Evolutionary conservation across 441 rosid genomes (phyloP), one percentile per base, ranked within the genome.

Genomic region (Gossypium gossypioides): DNA sequence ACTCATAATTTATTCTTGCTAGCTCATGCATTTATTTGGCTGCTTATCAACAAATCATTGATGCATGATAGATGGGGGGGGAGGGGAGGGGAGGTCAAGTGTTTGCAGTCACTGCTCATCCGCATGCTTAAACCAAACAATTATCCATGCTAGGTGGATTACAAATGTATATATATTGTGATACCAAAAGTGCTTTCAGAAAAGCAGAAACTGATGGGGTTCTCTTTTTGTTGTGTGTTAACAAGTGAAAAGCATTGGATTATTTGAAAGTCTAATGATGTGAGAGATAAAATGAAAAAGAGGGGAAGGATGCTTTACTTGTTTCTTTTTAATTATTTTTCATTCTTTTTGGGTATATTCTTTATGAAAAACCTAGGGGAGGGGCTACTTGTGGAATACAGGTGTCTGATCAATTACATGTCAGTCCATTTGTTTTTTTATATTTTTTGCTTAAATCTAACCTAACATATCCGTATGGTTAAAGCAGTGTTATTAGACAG

Each of bases 211-310:
- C 34, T 6, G 24, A 18, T 18, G 27, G 18, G 58, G 70, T 15
- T 32, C 10, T 71, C 54, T 32, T 71, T 71, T 59, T 59, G 46
- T 46, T 60, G 37, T 55, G 12, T 48, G 32, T 2, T 4, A 10
- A 51, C 32, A 4, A 48, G 24, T 50, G 27, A 50, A 18, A 44
- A 18, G 42, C n/a, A 16, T 59, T 27, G 40, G 54, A 73, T 46
- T 72, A 46, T 48, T 8, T 54, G 58, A 40, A 18, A 59, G 25
- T 18, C 54, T 6, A 21, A 76, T 72, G 55, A 84, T 77, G 74
- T 72, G 50, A 84, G 76, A 25, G 76, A 67, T 1, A 27, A 16
- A 54, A 24, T 4, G 5, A 40, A 13, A 48, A 51, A 51, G n/a
- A 51, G 27, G 60, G 25, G 57, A 6, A 52, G 57, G 44, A 51